phyloP scores from a whole-genome alignment of 352 stramenopile species.

The Globisporangium recalcitrans region DNA sequence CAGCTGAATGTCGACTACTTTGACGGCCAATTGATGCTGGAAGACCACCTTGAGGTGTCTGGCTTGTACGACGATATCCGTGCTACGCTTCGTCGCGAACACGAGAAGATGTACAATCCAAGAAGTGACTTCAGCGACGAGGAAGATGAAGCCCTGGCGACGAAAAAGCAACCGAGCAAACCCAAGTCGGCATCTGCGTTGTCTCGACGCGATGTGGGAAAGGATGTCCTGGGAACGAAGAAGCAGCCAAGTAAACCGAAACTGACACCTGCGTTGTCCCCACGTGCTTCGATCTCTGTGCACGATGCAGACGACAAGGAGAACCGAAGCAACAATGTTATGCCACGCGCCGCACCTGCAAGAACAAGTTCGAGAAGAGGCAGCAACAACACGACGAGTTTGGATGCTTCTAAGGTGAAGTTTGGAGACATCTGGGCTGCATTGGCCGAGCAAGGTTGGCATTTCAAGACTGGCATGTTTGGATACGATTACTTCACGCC shows the following conservation, averaged over 20 bases:
- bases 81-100: slow-evolving; percentile 34
- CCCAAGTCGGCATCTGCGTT: not conserved
- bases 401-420: slow-evolving; percentile 31
- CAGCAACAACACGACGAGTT: not conserved
- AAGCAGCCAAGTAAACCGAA: not conserved
- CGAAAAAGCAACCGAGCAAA: not conserved
- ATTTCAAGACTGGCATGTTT: slow-evolving; percentile 31
- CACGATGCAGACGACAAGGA: slow-evolving; percentile 21
- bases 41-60: slow-evolving; percentile 33
- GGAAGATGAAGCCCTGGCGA: not conserved
- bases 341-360: not conserved
- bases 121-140: slow-evolving; percentile 2
- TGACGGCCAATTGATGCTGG: slow-evolving; percentile 30
- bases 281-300: not conserved
- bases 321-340: slow-evolving; percentile 13
- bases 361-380: slow-evolving; percentile 1
- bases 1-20: slow-evolving; percentile 45
- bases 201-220: not conserved
- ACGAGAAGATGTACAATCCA: slow-evolving; percentile 18
- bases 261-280: not conserved
- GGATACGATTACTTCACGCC: slow-evolving; percentile 61
- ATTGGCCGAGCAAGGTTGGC: slow-evolving; percentile 49
- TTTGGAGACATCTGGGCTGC: slow-evolving; percentile 56
- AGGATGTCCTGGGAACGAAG: not conserved
- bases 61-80: slow-evolving; percentile 40